phyloP scores from a whole-genome alignment of 495 filamentous ascomycete species.

The Aspergillus sclerotioniger region DNA sequence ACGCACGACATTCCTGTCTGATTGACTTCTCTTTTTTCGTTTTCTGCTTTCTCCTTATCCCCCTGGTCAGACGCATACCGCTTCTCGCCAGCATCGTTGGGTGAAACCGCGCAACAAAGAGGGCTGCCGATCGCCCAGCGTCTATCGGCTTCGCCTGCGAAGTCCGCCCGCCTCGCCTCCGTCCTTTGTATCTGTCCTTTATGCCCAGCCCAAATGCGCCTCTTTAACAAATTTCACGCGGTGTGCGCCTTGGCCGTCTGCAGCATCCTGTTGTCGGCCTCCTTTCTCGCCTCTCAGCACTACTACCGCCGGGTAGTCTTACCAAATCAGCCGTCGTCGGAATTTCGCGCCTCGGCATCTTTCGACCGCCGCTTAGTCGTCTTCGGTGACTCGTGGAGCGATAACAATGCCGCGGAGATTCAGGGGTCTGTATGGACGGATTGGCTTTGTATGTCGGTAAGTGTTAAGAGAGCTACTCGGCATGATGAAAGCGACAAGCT shows the following conservation, averaged over 20 bases:
- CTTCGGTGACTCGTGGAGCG: slow-evolving; percentile 52
- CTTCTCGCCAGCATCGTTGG: background rate
- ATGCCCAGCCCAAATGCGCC: slow-evolving; percentile 22
- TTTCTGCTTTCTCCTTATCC: background rate
- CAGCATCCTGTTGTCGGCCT: slow-evolving; percentile 36
- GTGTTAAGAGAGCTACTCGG: slow-evolving; percentile 2
- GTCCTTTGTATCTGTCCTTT: slow-evolving; percentile 15
- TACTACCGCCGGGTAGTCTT: slow-evolving; percentile 27
- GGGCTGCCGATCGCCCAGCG: slow-evolving; percentile 6
- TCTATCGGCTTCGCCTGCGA: slow-evolving; percentile 8
- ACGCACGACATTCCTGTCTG: background rate
- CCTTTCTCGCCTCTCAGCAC: slow-evolving; percentile 29
- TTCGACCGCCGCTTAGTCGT: slow-evolving; percentile 43
- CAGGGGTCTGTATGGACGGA: slow-evolving; percentile 46
- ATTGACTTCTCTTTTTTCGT: slow-evolving; percentile 9
- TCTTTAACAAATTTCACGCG: slow-evolving; percentile 36
- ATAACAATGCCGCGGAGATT: slow-evolving; percentile 36
- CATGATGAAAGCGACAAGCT: slow-evolving; percentile 8
- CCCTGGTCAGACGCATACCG: background rate
- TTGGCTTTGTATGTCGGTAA: slow-evolving; percentile 45
- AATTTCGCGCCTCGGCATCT: slow-evolving; percentile 22
- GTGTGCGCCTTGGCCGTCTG: slow-evolving; percentile 33
- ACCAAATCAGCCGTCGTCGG: slow-evolving; percentile 10
- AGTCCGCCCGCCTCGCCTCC: slow-evolving; percentile 9
- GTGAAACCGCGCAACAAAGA: slow-evolving; percentile 11